Evolutionary conservation across 1,139 yeast genomes (phyloP), one percentile per base, ranked within the genome.

Genomic region (Geotrichum cucujoidarum): DNA sequence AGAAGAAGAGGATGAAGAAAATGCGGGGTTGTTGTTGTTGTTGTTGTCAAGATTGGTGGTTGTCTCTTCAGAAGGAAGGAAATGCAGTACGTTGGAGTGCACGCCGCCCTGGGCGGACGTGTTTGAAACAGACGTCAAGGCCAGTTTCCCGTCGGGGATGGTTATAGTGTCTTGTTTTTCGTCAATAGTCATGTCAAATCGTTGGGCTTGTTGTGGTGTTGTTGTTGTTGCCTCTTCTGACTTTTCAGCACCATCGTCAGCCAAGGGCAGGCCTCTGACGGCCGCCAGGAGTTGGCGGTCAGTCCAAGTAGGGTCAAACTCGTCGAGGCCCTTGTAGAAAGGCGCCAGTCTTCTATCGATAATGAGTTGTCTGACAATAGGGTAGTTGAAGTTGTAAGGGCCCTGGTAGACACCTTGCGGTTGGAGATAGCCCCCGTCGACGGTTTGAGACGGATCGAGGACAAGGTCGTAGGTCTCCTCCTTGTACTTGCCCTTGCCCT

Each of bases 361-460:
- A 53, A 90, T 83, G 34, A 86, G 68, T 21, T 69, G 74, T 44
- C 87, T 76, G 8, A 90, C 96, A 2, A 83, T 71, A 30, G 77
- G 77, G n/a, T 84, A 77, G 60, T 83, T 77, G 67, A 79, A 92
- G 63, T 86, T 95, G 53, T 86, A 73, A 50, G 84, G 79, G 7
- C 78, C 78, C 51, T 83, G 78, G 65, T 90, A 90, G 30, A 87
- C 86, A 1, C 96, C 97, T 65, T 76, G 87, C 0, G 97, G 96
- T 1, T 95, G 96, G 55, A 74, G 61, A 41, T 61, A 63, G n/a
- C 77, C 77, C 29, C 74, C 72, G 52, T 75, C 76, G 2, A 76
- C 75, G 40, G 67, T 62, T 31, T 68, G 73, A 44, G 66, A 69
- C 32, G 72, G 64, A 47, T 67, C 68, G 21, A 60, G 51, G 7